A percentile compares a stretch with the other conserved stretches of the same genome.
phyloP scores from a whole-genome alignment of 2,329 filamentous ascomycete species.

The Xylaria hypoxylon region DNA sequence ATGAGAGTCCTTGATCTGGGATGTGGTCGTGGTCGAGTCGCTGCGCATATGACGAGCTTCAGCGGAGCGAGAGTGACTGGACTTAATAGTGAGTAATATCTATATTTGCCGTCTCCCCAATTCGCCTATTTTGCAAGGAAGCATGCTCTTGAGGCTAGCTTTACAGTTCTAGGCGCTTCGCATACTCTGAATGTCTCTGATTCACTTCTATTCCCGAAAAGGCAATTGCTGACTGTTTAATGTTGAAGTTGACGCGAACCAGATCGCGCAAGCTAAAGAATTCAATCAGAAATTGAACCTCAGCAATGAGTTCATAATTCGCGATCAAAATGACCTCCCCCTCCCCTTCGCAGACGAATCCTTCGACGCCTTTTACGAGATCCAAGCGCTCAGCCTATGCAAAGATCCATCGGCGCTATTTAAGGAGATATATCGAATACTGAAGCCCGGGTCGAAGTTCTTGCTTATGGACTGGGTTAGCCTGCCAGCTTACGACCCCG shows the following conservation, averaged over 20 bases:
- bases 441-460: conserved; percentile 63
- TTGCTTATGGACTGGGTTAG: conserved; percentile 66
- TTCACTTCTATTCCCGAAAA: not conserved
- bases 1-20: conserved; percentile 64
- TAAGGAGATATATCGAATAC: conserved; percentile 60
- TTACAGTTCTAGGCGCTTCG: not conserved
- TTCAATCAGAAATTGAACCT: conserved; percentile 51
- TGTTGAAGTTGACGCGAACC: conserved; percentile 59
- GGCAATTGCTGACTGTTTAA: conserved; percentile 10
- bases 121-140: not conserved
- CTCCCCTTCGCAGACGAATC: conserved; percentile 61
- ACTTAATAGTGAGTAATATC: conserved; percentile 55
- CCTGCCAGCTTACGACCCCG: conserved; percentile 61
- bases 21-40: conserved; percentile 64
- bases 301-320: conserved; percentile 60
- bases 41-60: conserved; percentile 64
- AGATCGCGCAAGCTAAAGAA: conserved; percentile 52
- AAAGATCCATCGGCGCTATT: conserved; percentile 61
- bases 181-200: not conserved
- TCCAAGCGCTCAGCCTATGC: conserved; percentile 66
- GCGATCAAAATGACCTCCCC: conserved; percentile 64
- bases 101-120: not conserved
- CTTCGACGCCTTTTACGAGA: conserved; percentile 68
- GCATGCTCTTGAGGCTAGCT: not conserved
- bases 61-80: conserved; percentile 62